A percentile compares a stretch with the other conserved stretches of the same genome.
Conservation (phyloP, 805 yeast species). For the Aciculoconidium aculeatum region DNA sequence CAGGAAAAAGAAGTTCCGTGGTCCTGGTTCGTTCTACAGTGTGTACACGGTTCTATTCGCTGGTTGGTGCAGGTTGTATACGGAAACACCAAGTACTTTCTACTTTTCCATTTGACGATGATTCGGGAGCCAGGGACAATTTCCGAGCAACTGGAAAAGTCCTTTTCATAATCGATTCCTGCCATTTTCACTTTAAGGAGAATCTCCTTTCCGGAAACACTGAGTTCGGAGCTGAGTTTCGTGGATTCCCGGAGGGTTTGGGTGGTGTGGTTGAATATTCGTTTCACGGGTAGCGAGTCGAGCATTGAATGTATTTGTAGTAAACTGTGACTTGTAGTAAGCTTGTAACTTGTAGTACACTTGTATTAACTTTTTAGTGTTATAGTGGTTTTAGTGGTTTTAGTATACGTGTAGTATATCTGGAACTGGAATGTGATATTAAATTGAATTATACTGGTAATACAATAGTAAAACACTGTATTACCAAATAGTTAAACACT, state of each 20-base stretch:
- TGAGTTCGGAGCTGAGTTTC: constrained; percentile 21
- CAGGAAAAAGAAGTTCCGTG: constrained; percentile 3
- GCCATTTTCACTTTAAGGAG: constrained; percentile 22
- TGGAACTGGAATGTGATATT: no score
- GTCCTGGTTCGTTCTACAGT: constrained; percentile 11
- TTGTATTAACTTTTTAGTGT: no score
- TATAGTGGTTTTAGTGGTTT: no score
- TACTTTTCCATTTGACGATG: no score
- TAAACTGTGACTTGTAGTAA: no score
- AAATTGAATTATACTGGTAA: no score
- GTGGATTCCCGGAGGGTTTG: constrained; percentile 18
- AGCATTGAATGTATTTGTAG: no score
- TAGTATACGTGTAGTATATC: no score
- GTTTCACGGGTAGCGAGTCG: constrained; percentile 18
- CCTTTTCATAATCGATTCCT: constrained; percentile 22
- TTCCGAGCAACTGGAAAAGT: constrained; percentile 16
- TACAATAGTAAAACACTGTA: no score
- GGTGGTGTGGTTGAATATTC: constrained; percentile 17
- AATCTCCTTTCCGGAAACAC: constrained; percentile 14
- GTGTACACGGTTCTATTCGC: constrained; percentile 12
- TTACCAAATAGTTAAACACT: no score
- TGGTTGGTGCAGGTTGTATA: constrained; percentile 28
- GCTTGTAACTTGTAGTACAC: no score
- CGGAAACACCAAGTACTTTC: constrained; percentile 29
- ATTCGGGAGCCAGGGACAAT: constrained; percentile 32